Base-by-base conservation (phyloP, 768 basidiomycete species). In the Suillus variegatus region DNA sequence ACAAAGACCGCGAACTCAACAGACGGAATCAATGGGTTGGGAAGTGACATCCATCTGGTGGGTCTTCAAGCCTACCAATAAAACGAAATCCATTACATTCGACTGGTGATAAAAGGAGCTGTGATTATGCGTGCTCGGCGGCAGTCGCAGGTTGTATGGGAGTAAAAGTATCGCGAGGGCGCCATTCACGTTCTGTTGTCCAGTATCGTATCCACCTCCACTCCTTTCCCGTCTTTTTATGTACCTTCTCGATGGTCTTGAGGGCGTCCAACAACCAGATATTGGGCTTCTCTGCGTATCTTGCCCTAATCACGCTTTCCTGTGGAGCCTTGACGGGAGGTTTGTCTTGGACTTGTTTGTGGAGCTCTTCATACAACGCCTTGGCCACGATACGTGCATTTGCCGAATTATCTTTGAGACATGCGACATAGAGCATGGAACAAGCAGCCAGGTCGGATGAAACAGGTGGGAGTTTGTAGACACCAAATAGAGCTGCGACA, bases 401-500 rank as follows among this genome's bases (percentile, higher is more conserved):
- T n/a, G 74, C 69, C 4, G 79, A 78, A 16, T 74, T 73, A 67
- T 84, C 77, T 61, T 81, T 81, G 68, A 84, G 79, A 74, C 86
- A 89, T 9, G 87, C 86, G 4, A 81, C 77, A 44, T 84, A 77
- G 66, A 91, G 75, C 77, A 90, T 82, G 4, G 88, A 78, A 55
- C 83, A 86, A 13, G 83, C 84, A 20, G 84, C 75, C 22, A 86
- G 80, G 73, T 91, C 89, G n/a, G 78, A 70, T 7, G 84, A 78
- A 46, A 88, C 77, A 0, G 84, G 79, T 0, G 86, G 81, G 28
- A 91, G 82, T 16, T 78, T 74, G 74, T 89, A 88, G 10, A 84
- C 72, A 61, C 80, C 77, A 68, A 83, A 88, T 3, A 91, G 80
- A 8, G 87, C 82, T 2, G 84, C 77, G 8, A 85, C 81, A 1